phyloP scores from a whole-genome alignment of 2,329 filamentous ascomycete species.

The Corniculantispora saksenae region DNA sequence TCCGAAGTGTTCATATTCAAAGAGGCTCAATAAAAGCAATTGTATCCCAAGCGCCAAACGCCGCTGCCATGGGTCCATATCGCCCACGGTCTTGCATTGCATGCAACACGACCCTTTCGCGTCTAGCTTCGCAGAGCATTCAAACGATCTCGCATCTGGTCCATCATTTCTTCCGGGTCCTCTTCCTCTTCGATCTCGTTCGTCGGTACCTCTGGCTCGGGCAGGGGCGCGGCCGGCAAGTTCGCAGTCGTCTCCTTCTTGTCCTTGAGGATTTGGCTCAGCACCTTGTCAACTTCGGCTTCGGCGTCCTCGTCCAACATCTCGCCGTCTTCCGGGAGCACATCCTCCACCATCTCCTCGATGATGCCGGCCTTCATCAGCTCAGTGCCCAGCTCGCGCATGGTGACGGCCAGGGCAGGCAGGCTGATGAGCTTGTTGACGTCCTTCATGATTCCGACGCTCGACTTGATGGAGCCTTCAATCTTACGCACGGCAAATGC shows the following conservation, averaged over 20 bases:
- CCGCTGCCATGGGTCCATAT: neutral
- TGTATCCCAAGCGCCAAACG: constrained; percentile 16
- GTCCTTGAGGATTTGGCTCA: constrained; percentile 87
- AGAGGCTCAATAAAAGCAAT: constrained; percentile 1
- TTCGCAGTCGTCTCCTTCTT: constrained; percentile 62
- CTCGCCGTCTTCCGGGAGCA: constrained; percentile 72
- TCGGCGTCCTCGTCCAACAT: constrained; percentile 77
- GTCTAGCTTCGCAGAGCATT: constrained; percentile 83
- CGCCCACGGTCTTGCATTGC: neutral
- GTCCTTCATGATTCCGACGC: constrained; percentile 94
- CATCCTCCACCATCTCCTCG: constrained; percentile 94
- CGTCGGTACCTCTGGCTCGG: constrained; percentile 54
- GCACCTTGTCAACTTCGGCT: constrained; percentile 85
- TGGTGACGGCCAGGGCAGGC: constrained; percentile 83
- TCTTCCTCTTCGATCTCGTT: constrained; percentile 75
- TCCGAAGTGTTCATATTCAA: neutral
- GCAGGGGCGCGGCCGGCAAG: constrained; percentile 56
- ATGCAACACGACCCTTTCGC: neutral
- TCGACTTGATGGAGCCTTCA: constrained; percentile 83
- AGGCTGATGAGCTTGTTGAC: constrained; percentile 83
- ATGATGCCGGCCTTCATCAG: constrained; percentile 94
- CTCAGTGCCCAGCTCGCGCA: constrained; percentile 84
- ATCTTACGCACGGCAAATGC: constrained; percentile 95
- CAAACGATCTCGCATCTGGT: constrained; percentile 88
- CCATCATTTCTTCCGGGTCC: constrained; percentile 85